Evolutionary conservation across 805 yeast genomes (phyloP).

Genomic region (Cyberlindnera petersonii): DNA sequence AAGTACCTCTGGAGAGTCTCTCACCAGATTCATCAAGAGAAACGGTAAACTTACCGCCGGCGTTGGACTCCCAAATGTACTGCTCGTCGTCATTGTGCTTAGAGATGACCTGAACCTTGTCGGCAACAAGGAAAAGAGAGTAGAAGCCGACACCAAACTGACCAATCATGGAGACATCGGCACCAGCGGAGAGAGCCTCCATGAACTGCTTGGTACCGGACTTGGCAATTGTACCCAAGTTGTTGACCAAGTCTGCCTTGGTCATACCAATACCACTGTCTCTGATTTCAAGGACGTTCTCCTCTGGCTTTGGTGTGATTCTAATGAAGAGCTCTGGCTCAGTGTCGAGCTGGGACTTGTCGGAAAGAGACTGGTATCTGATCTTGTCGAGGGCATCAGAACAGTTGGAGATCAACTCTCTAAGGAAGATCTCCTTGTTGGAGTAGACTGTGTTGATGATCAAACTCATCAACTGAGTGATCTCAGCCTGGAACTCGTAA

Average conservation of each 20-base stretch:
- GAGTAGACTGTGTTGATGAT: constrained; percentile 99
- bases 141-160: constrained; percentile 99
- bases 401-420: constrained; percentile 98
- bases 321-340: constrained; percentile 97
- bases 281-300: constrained; percentile 91
- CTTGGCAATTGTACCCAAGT: constrained; percentile 99
- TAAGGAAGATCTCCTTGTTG: constrained; percentile 97
- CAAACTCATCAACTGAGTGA: constrained; percentile 99
- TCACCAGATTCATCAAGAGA: constrained; percentile 85
- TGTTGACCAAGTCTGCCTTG: constrained; percentile 97
- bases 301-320: constrained; percentile 94
- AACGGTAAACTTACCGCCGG: constrained; percentile 99
- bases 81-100: constrained; percentile 99
- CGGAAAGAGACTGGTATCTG: constrained; percentile 93
- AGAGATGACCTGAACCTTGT: constrained; percentile 96
- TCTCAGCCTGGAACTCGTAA: constrained; percentile 99
- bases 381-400: constrained; percentile 99
- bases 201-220: constrained; percentile 99
- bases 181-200: constrained; percentile 99
- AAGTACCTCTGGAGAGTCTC: constrained; percentile 90
- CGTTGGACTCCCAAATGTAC: constrained; percentile 99
- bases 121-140: constrained; percentile 98
- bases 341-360: constrained; percentile 85
- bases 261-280: constrained; percentile 99
- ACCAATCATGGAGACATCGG: constrained; percentile 99